phyloP scores from a whole-genome alignment of 768 basidiomycete genomes.

The Leccinum sublutescens region DNA sequence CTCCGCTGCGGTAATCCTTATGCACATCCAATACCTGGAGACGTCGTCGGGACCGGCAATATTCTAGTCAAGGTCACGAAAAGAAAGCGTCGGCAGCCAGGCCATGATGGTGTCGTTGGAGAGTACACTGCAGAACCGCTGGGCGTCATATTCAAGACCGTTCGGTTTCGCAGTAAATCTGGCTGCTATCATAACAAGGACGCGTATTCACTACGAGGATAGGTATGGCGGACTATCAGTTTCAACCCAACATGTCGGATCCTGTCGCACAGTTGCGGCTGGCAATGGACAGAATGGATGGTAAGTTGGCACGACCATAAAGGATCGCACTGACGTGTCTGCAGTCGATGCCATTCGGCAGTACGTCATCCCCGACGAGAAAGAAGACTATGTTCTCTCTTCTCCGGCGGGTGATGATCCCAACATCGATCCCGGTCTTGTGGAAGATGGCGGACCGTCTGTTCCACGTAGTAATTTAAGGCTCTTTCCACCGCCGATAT shows the following conservation, averaged over 20 bases:
- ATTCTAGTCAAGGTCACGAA: conserved; percentile 84
- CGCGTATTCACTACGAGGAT: conserved; percentile 4
- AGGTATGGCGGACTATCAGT: conserved; percentile 97
- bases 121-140: conserved; percentile 74
- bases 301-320: conserved; percentile 40
- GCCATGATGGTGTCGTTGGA: conserved; percentile 40
- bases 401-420: conserved; percentile 29
- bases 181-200: neutral
- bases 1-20: conserved; percentile 74
- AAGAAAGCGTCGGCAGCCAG: conserved; percentile 52
- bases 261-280: conserved; percentile 64
- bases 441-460: conserved; percentile 13
- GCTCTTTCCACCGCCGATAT: conserved; percentile 85
- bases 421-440: conserved; percentile 53
- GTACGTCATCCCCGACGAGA: conserved; percentile 69
- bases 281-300: conserved; percentile 80
- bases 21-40: conserved; percentile 81
- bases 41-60: conserved; percentile 73
- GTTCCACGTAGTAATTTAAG: conserved; percentile 57
- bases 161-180: conserved; percentile 82
- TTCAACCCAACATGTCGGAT: conserved; percentile 70
- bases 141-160: conserved; percentile 78
- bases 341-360: conserved; percentile 70
- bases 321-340: conserved; percentile 1
- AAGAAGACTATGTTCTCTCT: conserved; percentile 56